Percentiles rank a stretch among this genome's conserved stretches.
These are phyloP conservation scores for Aspergillus leporis DNA, from an alignment of 495 filamentous ascomycete genomes.

Conservation along the genomic window DNA sequence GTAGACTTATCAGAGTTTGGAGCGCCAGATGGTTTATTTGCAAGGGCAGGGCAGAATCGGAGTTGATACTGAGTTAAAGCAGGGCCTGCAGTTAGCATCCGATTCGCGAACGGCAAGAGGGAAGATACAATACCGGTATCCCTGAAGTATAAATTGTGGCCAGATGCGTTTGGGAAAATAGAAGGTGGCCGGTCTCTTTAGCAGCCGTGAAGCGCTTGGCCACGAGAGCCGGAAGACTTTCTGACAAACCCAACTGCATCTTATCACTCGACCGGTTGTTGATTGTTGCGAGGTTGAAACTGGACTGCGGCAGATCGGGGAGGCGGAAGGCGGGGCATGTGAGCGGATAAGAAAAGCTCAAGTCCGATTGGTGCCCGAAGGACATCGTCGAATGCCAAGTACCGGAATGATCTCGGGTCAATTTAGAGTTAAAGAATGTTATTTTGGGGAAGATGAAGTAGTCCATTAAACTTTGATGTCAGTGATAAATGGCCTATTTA, in stretches of 20 bases:
- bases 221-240: conserved; percentile 55
- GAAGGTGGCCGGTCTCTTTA: conserved; percentile 52
- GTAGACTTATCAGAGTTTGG: conserved; percentile 37
- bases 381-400: not conserved
- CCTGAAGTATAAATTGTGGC: conserved; percentile 53
- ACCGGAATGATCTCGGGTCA: too few relatives aligned
- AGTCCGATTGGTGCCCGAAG: not conserved
- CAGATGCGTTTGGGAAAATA: conserved; percentile 61
- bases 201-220: conserved; percentile 53
- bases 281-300: conserved; percentile 9
- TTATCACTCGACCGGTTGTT: not conserved
- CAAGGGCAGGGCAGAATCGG: conserved; percentile 74
- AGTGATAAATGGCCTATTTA: too few relatives aligned
- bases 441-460: too few relatives aligned
- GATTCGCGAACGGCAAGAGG: conserved; percentile 2
- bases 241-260: conserved; percentile 45
- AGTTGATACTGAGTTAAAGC: conserved; percentile 64
- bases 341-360: conserved; percentile 5
- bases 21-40: conserved; percentile 63
- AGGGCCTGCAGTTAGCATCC: conserved; percentile 5
- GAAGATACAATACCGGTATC: conserved; percentile 45
- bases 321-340: conserved; percentile 11
- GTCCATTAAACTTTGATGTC: too few relatives aligned
- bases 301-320: conserved; percentile 3
- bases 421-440: too few relatives aligned